phyloP scores from a whole-genome alignment of 176 grass and related monocot genomes.

The Ensete ventricosum region DNA sequence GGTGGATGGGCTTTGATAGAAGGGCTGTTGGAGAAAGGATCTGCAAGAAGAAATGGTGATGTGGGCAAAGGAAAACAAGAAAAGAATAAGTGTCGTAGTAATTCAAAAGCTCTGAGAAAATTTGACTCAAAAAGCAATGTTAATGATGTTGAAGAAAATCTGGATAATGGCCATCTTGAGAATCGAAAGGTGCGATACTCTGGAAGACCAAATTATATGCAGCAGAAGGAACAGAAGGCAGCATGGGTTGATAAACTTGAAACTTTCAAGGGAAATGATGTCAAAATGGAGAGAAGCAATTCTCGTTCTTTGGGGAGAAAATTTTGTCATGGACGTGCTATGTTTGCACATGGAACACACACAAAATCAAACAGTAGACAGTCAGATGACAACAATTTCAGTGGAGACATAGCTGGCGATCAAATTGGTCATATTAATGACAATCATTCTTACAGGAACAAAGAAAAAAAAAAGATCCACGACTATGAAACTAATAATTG shows the following conservation, averaged over 20 bases:
- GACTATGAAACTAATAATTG: neutral
- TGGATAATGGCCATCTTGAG: neutral
- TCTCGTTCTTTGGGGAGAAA: neutral
- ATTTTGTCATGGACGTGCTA: neutral
- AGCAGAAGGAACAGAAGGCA: constrained; percentile 2
- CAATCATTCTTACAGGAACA: neutral
- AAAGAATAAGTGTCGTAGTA: constrained; percentile 13
- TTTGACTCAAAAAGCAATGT: constrained; percentile 1
- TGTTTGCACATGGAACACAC: neutral
- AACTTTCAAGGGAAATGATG: constrained; percentile 6
- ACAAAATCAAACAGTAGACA: constrained; percentile 7
- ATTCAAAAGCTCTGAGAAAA: constrained; percentile 4
- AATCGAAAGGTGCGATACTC: constrained; percentile 22
- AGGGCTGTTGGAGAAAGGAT: constrained; percentile 27
- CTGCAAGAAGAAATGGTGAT: neutral
- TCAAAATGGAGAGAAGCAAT: constrained; percentile 1
- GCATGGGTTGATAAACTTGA: neutral
- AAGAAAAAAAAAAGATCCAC: neutral
- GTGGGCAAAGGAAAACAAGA: constrained; percentile 11
- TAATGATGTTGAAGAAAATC: constrained; percentile 3
- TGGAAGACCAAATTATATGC: constrained; percentile 17
- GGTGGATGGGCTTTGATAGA: constrained; percentile 15
- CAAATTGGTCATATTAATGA: neutral
- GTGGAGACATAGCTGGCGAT: neutral
- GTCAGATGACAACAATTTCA: constrained; percentile 6